Percentiles rank a stretch among this genome's conserved stretches.
Evolutionary conservation across 768 basidiomycete genomes (phyloP).

Genomic region (Gelatoporia subvermispora): DNA sequence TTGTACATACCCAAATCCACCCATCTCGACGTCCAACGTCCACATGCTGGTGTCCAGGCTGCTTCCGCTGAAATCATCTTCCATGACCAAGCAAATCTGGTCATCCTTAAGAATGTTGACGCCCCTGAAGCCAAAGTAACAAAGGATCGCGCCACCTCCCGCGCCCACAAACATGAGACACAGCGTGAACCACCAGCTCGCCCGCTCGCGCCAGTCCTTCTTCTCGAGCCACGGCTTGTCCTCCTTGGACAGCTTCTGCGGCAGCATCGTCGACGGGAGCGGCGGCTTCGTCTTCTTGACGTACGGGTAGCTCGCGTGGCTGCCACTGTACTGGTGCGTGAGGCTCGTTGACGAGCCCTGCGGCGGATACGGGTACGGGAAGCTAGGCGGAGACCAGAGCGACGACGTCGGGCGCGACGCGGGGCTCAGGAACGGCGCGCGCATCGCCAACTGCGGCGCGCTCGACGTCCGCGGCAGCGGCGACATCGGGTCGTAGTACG

Average conservation of each 20-base stretch:
- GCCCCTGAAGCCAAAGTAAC: constrained; percentile 39
- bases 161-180: constrained; percentile 38
- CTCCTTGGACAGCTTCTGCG: constrained; percentile 43
- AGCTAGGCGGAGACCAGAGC: constrained; percentile 57
- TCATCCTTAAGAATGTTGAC: constrained; percentile 31
- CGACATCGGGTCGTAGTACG: constrained; percentile 3
- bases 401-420: constrained; percentile 59
- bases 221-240: constrained; percentile 46
- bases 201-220: constrained; percentile 38
- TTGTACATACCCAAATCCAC: constrained; percentile 41
- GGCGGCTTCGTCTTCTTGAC: constrained; percentile 10
- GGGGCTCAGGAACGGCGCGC: constrained; percentile 66
- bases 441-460: constrained; percentile 47
- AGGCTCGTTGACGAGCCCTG: neutral
- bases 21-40: constrained; percentile 46
- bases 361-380: constrained; percentile 24
- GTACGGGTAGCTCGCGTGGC: constrained; percentile 2
- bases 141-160: constrained; percentile 35
- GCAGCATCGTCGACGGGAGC: constrained; percentile 46
- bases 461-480: constrained; percentile 34
- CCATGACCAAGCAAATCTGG: constrained; percentile 40
- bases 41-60: constrained; percentile 41
- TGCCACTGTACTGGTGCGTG: constrained; percentile 1
- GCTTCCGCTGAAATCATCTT: constrained; percentile 42
- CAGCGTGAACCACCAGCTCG: constrained; percentile 48